Evolutionary conservation across 139 green algal species (phyloP), one percentile per base, ranked within the genome.

Genomic region (Closterium sp.): DNA sequence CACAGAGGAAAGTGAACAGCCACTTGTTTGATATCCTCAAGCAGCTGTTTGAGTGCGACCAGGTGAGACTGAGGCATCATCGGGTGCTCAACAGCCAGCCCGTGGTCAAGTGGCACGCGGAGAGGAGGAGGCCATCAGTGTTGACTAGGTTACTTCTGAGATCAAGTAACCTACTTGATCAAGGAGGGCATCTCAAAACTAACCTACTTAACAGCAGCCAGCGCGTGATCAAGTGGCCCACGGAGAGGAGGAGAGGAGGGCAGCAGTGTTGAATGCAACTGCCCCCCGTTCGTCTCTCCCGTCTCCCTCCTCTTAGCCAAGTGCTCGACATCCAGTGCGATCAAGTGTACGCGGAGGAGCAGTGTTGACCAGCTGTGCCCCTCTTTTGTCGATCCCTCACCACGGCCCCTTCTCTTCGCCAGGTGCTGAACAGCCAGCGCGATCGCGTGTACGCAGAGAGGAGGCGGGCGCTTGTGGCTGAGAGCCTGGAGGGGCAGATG

Each of bases 21-120:
- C 99, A 99, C 95, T 99, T 99, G 92, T 99, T 98, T 92, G 98
- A 99, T 95, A 98, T 98, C 90, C 96, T 97, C 88, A 98, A 98
- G 96, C 96, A 98, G 93, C 96, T 99, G 87, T 99, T 99, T 88
- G 97, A 99, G 90, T 99, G 99, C 91, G 97, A 99, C 94, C 95
- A 99, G 94, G 81, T 85, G n/a, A 85, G 81, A 32, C 64, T n/a
- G n/a, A n/a, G n/a, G n/a, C n/a, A n/a, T n/a, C n/a, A n/a, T n/a
- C n/a, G n/a, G n/a, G 97, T 99, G 91, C 91, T 99, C 28, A 99
- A 99, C 96, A 98, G 96, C 9, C 98, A 99, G 96, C n/a, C n/a
- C 95, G 98, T 66, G 97, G 98, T 91, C 96, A 97, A 90, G 94
- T 99, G n/a, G 28, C 99, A 99, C 93, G 90, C 93, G 0, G 97